Evolutionary conservation across 768 basidiomycete species (phyloP), one percentile per base, ranked within the genome.

Genomic region (Lactarius tabidus): DNA sequence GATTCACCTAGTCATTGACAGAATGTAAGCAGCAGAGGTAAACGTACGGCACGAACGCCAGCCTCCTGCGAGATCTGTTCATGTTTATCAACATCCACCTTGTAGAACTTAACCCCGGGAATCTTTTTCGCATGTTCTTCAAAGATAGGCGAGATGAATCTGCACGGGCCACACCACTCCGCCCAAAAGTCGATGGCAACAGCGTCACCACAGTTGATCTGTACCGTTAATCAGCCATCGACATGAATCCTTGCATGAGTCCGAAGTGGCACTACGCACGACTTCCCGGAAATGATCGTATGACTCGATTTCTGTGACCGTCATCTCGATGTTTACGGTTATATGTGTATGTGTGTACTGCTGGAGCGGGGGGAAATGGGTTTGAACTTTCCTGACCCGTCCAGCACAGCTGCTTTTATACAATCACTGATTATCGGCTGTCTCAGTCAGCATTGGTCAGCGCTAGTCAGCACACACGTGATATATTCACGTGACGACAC

Each of bases 111-210:
- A 61, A 88, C 72, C 15, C 72, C 76, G 3, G 74, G 65, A n/a
- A 23, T 59, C 70, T 68, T 14, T 71, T 79, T 15, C 14, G 38
- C 14, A n/a, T 87, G 71, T 67, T 80, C 77, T 73, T 88, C 85
- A 69, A 89, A 85, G 51, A 87, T 71, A 60, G 89, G 89, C 23
- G 82, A 82, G 75, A 90, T 89, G 48, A 79, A 67, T 63, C 76
- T 79, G 83, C 88, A 90, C 17, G 88, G 88, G 17, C 87, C 87
- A 74, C 85, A 90, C 89, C 89, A 90, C 2, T 83, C 81, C 45
- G 89, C 89, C 86, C 86, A 88, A 76, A 91, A 90, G 75, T 91
- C 88, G 71, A 91, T 79, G 20, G 88, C 72, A 67, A 79, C 75
- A 67, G 77, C 75, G 69, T 79, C 79, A 64, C 77, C 79, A 62